A percentile compares a stretch with the other conserved stretches of the same genome.
phyloP scores from a whole-genome alignment of 2,329 filamentous ascomycete genomes.

The Metarhizium anisopliae region DNA sequence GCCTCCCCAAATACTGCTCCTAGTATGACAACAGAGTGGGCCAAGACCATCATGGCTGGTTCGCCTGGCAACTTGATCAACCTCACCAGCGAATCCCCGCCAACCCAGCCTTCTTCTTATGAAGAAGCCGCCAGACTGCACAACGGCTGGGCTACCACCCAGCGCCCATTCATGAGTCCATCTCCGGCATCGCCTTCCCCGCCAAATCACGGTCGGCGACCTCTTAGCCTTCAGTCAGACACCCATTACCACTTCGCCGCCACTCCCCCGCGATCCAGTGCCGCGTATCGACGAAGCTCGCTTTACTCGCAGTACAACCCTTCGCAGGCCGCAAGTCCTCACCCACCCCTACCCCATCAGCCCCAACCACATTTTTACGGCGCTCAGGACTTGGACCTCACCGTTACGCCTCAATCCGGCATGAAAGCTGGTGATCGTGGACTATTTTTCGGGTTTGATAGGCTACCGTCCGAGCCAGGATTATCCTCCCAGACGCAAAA shows the following conservation, averaged over 20 bases:
- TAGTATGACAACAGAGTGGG: slow-evolving; percentile 39
- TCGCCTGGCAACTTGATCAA: slow-evolving; percentile 46
- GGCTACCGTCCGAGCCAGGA: slow-evolving; percentile 39
- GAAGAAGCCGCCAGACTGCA: slow-evolving; percentile 35
- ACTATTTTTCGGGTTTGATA: slow-evolving; percentile 77
- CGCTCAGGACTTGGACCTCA: slow-evolving; percentile 64
- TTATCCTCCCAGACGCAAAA: slow-evolving; percentile 41
- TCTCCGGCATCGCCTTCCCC: slow-evolving; percentile 34
- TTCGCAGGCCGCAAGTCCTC: slow-evolving; percentile 32
- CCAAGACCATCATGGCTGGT: slow-evolving; percentile 30
- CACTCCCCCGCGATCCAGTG: slow-evolving; percentile 26
- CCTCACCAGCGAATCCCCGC: slow-evolving; percentile 42
- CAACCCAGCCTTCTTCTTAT: slow-evolving; percentile 43
- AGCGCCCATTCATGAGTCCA: slow-evolving; percentile 34
- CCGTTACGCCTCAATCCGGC: slow-evolving; percentile 45
- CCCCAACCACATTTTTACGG: slow-evolving; percentile 71
- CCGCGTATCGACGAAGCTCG: slow-evolving; percentile 35
- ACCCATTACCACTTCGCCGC: slow-evolving; percentile 32
- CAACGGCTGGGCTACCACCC: slow-evolving; percentile 36
- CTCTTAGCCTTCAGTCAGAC: slow-evolving; percentile 48
- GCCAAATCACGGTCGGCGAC: slow-evolving; percentile 29
- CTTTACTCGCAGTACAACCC: slow-evolving; percentile 40
- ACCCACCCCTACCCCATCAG: slow-evolving; percentile 65
- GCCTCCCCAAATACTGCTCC: slow-evolving; percentile 38
- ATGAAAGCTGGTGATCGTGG: slow-evolving; percentile 58